Conservation (phyloP, 2,329 filamentous ascomycete genomes). For the Verticillium dahliae region DNA sequence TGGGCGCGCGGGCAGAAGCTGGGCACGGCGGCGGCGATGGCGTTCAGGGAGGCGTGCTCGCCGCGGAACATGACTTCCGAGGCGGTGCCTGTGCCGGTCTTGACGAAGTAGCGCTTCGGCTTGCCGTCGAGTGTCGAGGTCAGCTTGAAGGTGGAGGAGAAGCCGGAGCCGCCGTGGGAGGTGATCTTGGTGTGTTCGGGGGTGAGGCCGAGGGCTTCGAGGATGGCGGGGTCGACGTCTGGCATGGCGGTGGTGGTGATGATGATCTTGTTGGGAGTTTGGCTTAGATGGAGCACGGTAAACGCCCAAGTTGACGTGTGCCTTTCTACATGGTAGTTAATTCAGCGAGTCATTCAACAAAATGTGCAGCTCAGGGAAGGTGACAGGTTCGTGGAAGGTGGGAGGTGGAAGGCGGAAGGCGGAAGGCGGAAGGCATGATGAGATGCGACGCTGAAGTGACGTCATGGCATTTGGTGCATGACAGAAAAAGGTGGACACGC, state of each 20-base stretch:
- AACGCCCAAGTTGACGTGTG: too few species aligned
- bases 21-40: slow-evolving; percentile 66
- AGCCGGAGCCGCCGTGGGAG: slow-evolving; percentile 60
- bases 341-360: too few species aligned
- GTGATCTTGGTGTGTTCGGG: slow-evolving; percentile 46
- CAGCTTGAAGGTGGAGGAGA: slow-evolving; percentile 60
- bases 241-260: slow-evolving; percentile 7
- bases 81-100: slow-evolving; percentile 55
- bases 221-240: slow-evolving; percentile 56
- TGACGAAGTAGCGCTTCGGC: slow-evolving; percentile 61
- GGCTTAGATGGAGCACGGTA: too few species aligned
- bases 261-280: background rate
- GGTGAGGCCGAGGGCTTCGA: slow-evolving; percentile 54
- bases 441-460: background rate
- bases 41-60: slow-evolving; percentile 80
- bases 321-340: too few species aligned
- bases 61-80: slow-evolving; percentile 66
- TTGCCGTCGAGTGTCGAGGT: slow-evolving; percentile 38
- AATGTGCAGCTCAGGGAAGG: background rate
- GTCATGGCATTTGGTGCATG: background rate
- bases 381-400: background rate
- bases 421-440: background rate
- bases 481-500: background rate
- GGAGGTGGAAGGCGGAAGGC: background rate
- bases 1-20: slow-evolving; percentile 70